Evolutionary conservation across 1,284 basidiomycete genomes (phyloP).

Genomic region (Puccinia polysora): DNA sequence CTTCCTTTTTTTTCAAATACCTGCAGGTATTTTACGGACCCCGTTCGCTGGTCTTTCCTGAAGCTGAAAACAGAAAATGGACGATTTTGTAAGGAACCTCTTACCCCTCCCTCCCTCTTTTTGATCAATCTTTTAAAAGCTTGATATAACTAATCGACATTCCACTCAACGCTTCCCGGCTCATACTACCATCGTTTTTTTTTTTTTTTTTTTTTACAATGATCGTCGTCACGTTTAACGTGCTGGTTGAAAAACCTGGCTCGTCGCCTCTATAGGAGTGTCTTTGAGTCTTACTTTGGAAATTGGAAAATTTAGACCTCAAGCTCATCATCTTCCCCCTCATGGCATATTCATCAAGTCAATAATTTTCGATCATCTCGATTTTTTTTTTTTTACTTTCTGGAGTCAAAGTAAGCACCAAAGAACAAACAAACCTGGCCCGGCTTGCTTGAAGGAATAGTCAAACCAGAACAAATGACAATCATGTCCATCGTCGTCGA

Average conservation of each 20-base stretch:
- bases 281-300: constrained; percentile 36
- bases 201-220: not conserved
- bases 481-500: no score
- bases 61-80: constrained; percentile 54
- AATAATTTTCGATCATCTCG: no score
- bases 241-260: not conserved
- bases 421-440: no score
- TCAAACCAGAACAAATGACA: no score
- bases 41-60: constrained; percentile 52
- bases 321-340: no score
- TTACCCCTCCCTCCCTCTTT: not conserved
- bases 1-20: not conserved
- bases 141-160: not conserved
- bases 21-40: constrained; percentile 50
- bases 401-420: no score
- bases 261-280: constrained; percentile 10
- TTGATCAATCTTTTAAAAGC: constrained; percentile 49
- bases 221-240: not conserved
- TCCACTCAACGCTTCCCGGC: not conserved
- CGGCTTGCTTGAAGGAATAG: no score
- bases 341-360: no score
- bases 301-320: constrained; percentile 16
- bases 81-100: constrained; percentile 49
- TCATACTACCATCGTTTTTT: not conserved
- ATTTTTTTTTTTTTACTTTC: no score